Percentiles rank a stretch among this genome's conserved stretches.
phyloP scores from a whole-genome alignment of 2,329 filamentous ascomycete genomes.

The Cladosporium sp. region DNA sequence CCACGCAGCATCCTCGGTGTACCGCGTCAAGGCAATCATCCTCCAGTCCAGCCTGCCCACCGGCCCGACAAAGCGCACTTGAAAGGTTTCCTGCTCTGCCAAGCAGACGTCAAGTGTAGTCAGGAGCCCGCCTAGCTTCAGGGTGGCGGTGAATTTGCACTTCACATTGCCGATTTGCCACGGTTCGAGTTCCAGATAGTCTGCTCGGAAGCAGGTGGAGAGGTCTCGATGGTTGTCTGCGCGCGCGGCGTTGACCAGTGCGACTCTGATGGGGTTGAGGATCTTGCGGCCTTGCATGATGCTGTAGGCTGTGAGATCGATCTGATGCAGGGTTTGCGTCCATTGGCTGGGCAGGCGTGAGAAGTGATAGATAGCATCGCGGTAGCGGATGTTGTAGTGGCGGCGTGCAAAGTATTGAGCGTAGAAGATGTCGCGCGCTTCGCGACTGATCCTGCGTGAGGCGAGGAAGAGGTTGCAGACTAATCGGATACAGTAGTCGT shows the following conservation, averaged over 20 bases:
- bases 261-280: background rate
- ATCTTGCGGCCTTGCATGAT: background rate
- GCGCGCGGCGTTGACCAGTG: background rate
- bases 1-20: background rate
- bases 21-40: background rate
- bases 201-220: too few species aligned
- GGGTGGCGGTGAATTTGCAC: background rate
- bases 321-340: background rate
- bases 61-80: background rate
- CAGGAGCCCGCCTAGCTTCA: background rate
- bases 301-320: background rate
- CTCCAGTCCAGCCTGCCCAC: conserved; percentile 1
- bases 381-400: background rate
- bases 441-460: background rate
- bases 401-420: background rate
- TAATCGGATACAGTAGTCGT: background rate
- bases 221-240: background rate
- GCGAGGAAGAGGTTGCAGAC: background rate
- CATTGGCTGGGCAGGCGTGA: background rate
- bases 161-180: too few species aligned
- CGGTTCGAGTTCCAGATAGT: too few species aligned
- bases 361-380: background rate
- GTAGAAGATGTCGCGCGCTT: background rate
- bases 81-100: background rate
- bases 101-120: background rate